Evolutionary conservation across 2,329 filamentous ascomycete genomes (phyloP).

Genomic region (Escovopsis sp.): DNA sequence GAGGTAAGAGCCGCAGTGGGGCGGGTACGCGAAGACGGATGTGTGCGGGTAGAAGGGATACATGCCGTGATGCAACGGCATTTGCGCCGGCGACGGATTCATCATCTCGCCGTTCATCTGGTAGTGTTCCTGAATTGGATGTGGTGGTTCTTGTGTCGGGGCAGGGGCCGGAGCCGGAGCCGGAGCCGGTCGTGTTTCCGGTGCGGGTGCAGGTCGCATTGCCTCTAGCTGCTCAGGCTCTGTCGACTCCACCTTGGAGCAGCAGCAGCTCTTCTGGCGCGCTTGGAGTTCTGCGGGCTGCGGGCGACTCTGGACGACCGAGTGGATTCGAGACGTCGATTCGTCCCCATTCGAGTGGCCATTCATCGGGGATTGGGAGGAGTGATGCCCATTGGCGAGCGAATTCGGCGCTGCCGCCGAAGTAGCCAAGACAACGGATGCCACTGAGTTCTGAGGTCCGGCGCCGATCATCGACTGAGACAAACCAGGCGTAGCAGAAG

Average conservation of each 20-base stretch:
- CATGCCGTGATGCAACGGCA: conserved; percentile 24
- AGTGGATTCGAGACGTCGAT: too few relatives aligned
- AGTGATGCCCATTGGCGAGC: conserved; percentile 9
- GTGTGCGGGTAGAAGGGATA: conserved; percentile 28
- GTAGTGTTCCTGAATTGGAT: not conserved
- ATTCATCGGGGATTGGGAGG: conserved; percentile 8
- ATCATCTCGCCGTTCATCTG: conserved; percentile 18
- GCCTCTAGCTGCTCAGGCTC: conserved; percentile 9
- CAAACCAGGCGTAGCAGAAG: conserved; percentile 8
- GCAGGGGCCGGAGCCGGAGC: too few relatives aligned
- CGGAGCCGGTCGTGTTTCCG: conserved; percentile 6
- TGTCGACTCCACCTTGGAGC: conserved; percentile 11
- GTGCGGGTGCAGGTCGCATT: conserved; percentile 7
- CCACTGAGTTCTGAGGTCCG: too few relatives aligned
- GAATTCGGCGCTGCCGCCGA: conserved; percentile 7
- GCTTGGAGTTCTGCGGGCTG: too few relatives aligned
- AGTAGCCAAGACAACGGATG: conserved; percentile 6
- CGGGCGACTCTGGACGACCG: too few relatives aligned
- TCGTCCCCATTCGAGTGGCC: not conserved
- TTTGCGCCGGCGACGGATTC: conserved; percentile 20
- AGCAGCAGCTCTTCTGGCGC: conserved; percentile 11
- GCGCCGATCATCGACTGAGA: too few relatives aligned
- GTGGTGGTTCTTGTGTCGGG: too few relatives aligned
- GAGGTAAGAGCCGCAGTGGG: conserved; percentile 39
- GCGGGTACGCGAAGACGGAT: conserved; percentile 37